Percentiles rank a stretch among this genome's conserved stretches.
Evolutionary conservation across 345 rosid genomes (phyloP).

Genomic region (Trapa bicornis): DNA sequence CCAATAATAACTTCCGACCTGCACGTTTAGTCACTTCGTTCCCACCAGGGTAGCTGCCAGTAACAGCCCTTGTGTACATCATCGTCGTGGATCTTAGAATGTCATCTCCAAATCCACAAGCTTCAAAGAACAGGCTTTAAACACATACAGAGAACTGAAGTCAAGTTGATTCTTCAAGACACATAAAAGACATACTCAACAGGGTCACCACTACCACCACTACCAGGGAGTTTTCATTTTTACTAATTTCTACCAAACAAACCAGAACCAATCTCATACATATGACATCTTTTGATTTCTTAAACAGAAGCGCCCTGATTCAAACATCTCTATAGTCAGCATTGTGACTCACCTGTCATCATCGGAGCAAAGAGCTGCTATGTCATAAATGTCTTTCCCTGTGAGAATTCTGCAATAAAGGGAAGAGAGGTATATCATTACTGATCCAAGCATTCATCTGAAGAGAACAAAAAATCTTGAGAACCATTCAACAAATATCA

Average conservation of each 20-base stretch:
- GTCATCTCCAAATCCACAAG: slow-evolving; percentile 84
- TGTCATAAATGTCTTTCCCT: slow-evolving; percentile 65
- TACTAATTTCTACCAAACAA: too few relatives aligned
- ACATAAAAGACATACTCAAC: too few relatives aligned
- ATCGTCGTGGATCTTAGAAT: slow-evolving; percentile 69
- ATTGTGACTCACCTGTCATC: slow-evolving; percentile 51
- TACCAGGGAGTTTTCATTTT: not conserved
- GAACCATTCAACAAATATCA: too few relatives aligned
- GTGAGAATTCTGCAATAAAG: slow-evolving; percentile 41
- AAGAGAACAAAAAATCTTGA: too few relatives aligned
- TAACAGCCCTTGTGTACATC: slow-evolving; percentile 50
- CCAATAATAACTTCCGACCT: slow-evolving; percentile 25
- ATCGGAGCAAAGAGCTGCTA: slow-evolving; percentile 71
- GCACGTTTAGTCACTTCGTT: slow-evolving; percentile 19
- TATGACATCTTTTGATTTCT: not conserved
- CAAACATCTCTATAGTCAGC: not conserved
- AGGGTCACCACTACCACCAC: not conserved
- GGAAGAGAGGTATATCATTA: not conserved
- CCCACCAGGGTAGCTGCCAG: slow-evolving; percentile 14
- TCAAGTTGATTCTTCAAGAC: not conserved
- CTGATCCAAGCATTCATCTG: too few relatives aligned
- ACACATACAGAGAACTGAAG: not conserved
- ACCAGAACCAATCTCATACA: too few relatives aligned
- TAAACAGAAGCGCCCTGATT: not conserved
- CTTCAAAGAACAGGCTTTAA: slow-evolving; percentile 59